Conservation (phyloP, 768 basidiomycete species). For the Mrakia hoshinonis region DNA sequence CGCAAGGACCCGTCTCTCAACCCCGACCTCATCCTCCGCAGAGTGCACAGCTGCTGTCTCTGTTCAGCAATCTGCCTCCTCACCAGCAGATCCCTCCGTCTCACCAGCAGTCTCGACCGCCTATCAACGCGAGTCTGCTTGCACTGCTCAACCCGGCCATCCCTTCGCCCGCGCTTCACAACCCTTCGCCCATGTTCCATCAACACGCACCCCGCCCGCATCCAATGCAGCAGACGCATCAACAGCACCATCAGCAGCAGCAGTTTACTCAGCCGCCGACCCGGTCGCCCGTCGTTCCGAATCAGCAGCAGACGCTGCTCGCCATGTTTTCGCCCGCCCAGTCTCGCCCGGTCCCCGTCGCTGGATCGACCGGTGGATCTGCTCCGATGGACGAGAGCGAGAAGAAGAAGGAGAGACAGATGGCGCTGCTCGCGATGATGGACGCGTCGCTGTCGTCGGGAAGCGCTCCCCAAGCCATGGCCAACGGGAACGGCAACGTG, state of each 20-base stretch:
- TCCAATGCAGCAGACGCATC: neutral
- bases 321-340: constrained; percentile 9
- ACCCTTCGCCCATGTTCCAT: neutral
- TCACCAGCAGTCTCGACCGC: neutral
- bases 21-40: neutral
- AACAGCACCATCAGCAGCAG: neutral
- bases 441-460: neutral
- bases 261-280: neutral
- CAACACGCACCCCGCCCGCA: neutral
- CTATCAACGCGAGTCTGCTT: constrained; percentile 5
- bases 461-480: neutral
- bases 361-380: neutral
- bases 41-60: neutral
- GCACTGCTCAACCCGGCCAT: constrained; percentile 9
- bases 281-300: neutral
- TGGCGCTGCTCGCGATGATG: constrained; percentile 17
- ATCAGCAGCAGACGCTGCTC: constrained; percentile 12
- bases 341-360: neutral
- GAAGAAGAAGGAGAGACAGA: constrained; percentile 5
- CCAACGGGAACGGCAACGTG: neutral
- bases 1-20: neutral
- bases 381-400: neutral
- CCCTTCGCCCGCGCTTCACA: constrained; percentile 1
- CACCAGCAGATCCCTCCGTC: neutral
- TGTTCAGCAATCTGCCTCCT: constrained; percentile 6